Evolutionary conservation across 2,329 filamentous ascomycete genomes (phyloP), one percentile per base, ranked within the genome.

Genomic region (Chalara sp.): DNA sequence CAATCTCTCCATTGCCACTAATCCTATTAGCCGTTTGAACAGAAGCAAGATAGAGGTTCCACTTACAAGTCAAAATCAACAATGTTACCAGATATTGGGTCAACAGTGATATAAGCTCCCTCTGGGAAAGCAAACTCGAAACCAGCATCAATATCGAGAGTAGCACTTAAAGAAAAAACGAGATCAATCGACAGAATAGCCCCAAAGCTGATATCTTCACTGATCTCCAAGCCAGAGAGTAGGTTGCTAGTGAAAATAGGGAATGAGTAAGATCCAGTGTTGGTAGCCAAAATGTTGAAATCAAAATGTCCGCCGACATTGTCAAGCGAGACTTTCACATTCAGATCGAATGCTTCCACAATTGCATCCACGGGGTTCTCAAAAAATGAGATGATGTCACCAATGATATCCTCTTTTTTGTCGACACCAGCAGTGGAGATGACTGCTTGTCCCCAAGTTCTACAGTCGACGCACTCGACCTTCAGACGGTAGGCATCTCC

Each of bases 61-160:
- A 49, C 54, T 46, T 46, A 59, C 56, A 61, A 61, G 13, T 49
- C 50, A 30, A 56, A 44, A 37, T 56, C 51, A 10, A 55, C 33
- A 32, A 61, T 61, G 29, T 53, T 33, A 43, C 58, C 60, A 42
- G 41, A 37, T 41, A 61, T 45, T 39, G 58, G 56, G 45, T 60
- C 60, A 45, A 62, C 54, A 39, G 53, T 51, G n/a, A 62, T 50
- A 42, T 52, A 58, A 6, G 57, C 49, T 8, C 58, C 56, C 21
- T 60, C 50, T 7, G 58, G 56, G 43, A 62, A 59, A 1, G 55
- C 46, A 47, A 61, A 57, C 33, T 57, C 56, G 49, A 61, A 62
- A 39, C 58, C 58, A 44, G 53, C 54, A 31, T 48, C 40, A 5
- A 61, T 46, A 47, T 61, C 56, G 8, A 61, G 50, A 21, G 48